Evolutionary conservation across 305 asterid genomes (phyloP).

Genomic region (Fraxinus floribunda): DNA sequence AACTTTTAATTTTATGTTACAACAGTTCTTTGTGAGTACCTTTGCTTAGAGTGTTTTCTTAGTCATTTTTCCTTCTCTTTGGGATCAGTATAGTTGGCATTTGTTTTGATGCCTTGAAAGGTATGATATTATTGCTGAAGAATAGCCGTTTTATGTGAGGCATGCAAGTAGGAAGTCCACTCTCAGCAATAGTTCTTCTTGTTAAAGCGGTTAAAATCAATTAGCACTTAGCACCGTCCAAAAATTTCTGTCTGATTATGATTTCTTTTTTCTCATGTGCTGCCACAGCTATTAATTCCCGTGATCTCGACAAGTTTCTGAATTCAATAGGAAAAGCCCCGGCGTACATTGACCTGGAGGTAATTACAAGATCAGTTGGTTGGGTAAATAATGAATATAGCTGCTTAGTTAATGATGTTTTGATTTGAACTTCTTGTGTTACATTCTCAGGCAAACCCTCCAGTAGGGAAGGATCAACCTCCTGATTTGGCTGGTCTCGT

Average conservation of each 20-base stretch:
- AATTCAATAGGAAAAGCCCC: slow-evolving; percentile 69
- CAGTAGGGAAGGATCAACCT: slow-evolving; percentile 95
- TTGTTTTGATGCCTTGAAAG: background rate
- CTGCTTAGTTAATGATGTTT: slow-evolving; percentile 4
- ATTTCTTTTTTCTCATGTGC: slow-evolving; percentile 12
- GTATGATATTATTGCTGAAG: background rate
- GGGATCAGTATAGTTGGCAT: background rate
- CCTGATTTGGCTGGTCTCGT: slow-evolving; percentile 86
- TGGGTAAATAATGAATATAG: slow-evolving; percentile 6
- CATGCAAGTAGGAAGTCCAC: background rate
- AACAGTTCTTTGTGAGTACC: background rate
- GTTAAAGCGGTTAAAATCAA: background rate
- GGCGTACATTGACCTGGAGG: slow-evolving; percentile 92
- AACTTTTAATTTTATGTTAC: too few species aligned
- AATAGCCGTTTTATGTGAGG: background rate
- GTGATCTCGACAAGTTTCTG: slow-evolving; percentile 77
- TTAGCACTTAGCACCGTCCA: background rate
- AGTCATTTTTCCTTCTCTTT: background rate
- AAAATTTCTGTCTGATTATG: slow-evolving; percentile 14
- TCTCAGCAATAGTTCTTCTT: slow-evolving; percentile 16
- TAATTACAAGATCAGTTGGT: slow-evolving; percentile 32
- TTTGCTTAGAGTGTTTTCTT: background rate
- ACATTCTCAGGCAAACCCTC: slow-evolving; percentile 64
- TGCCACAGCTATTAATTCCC: slow-evolving; percentile 64
- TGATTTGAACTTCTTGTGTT: slow-evolving; percentile 16